Conservation (phyloP, 1,284 basidiomycete species). For the Phylloporus sp. region DNA sequence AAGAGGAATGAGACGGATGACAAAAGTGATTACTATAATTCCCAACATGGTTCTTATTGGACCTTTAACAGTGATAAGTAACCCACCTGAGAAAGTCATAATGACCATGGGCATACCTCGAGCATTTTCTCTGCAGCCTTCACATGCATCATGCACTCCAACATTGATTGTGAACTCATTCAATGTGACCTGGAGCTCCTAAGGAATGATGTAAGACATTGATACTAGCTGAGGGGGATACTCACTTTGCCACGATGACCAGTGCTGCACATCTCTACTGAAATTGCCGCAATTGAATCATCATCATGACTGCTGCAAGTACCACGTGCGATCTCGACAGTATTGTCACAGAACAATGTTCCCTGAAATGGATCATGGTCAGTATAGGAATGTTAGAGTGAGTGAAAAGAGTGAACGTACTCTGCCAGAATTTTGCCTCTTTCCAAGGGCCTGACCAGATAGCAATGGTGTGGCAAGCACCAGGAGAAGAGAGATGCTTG, state of each 20-base stretch:
- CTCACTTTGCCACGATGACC: slow-evolving; percentile 54
- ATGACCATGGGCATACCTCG: slow-evolving; percentile 45
- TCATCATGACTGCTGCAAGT: slow-evolving; percentile 39
- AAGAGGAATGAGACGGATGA: no score
- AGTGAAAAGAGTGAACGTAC: slow-evolving; percentile 39
- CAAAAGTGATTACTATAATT: no score
- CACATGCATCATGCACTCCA: slow-evolving; percentile 51
- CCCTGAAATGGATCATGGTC: slow-evolving; percentile 34
- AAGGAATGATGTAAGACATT: slow-evolving; percentile 13
- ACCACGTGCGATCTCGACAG: slow-evolving; percentile 52
- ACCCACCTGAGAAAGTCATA: background rate
- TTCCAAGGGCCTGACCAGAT: slow-evolving; percentile 42
- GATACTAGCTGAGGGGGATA: background rate
- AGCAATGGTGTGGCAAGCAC: slow-evolving; percentile 53
- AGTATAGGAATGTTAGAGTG: background rate
- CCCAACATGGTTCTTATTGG: slow-evolving; percentile 56
- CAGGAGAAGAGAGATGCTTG: slow-evolving; percentile 48
- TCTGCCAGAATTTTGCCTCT: slow-evolving; percentile 49
- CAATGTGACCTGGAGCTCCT: slow-evolving; percentile 53
- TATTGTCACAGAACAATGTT: slow-evolving; percentile 46
- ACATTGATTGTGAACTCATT: slow-evolving; percentile 46
- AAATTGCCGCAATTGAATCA: slow-evolving; percentile 53
- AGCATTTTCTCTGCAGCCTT: slow-evolving; percentile 45
- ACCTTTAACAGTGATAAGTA: slow-evolving; percentile 42
- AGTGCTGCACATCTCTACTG: slow-evolving; percentile 45